These are phyloP conservation scores for Chlorella variabilis DNA, from an alignment of 163 green algal genomes.

Conservation along the genomic window DNA sequence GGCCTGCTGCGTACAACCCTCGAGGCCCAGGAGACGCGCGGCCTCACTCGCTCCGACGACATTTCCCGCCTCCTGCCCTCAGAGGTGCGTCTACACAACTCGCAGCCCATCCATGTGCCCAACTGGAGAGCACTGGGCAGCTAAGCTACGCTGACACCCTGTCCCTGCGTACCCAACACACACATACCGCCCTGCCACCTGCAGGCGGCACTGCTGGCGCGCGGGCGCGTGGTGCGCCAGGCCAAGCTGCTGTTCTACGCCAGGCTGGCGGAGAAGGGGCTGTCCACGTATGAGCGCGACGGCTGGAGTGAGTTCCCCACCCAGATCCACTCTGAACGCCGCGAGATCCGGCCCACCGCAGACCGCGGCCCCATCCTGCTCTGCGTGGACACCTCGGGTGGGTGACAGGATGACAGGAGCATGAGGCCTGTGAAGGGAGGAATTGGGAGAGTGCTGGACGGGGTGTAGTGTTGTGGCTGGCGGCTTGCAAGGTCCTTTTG, in stretches of 20 bases:
- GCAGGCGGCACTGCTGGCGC: slow-evolving; percentile 62
- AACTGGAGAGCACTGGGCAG: neutral
- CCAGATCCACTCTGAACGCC: slow-evolving; percentile 70
- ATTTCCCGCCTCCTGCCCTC: slow-evolving; percentile 71
- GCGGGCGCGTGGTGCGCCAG: slow-evolving; percentile 53
- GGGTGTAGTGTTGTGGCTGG: too few relatives aligned
- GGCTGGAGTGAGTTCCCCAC: slow-evolving; percentile 87
- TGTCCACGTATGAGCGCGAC: slow-evolving; percentile 87
- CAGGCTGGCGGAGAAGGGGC: slow-evolving; percentile 67
- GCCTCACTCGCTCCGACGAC: slow-evolving; percentile 79
- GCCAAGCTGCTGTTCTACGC: slow-evolving; percentile 74
- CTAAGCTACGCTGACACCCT: neutral
- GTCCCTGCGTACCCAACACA: neutral
- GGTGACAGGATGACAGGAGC: neutral
- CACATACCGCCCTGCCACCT: neutral
- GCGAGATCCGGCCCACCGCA: slow-evolving; percentile 69
- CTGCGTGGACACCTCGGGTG: slow-evolving; percentile 77
- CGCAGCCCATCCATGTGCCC: too few relatives aligned
- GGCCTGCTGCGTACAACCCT: slow-evolving; percentile 86
- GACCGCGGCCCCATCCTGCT: slow-evolving; percentile 79
- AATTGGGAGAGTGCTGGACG: too few relatives aligned
- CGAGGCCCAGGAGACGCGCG: slow-evolving; percentile 82
- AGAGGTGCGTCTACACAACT: slow-evolving; percentile 41
- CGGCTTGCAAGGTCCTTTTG: too few relatives aligned
- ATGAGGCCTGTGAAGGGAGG: neutral